A percentile compares a stretch with the other conserved stretches of the same genome.
These are phyloP conservation scores for Botrytis deweyae DNA, from an alignment of 2,329 filamentous ascomycete species.

Conservation along the genomic window DNA sequence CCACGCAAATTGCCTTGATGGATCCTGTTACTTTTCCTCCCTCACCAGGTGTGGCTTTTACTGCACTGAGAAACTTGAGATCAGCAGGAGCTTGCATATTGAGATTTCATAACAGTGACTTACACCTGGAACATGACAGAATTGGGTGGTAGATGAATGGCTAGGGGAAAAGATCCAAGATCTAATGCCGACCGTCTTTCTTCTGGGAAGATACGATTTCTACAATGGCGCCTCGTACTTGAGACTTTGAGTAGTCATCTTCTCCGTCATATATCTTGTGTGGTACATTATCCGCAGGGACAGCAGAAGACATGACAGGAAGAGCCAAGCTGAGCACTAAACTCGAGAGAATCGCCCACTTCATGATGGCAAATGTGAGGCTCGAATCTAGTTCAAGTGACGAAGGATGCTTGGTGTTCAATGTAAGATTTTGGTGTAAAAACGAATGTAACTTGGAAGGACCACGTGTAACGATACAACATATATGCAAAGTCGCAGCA, in stretches of 20 bases:
- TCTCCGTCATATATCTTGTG: not conserved
- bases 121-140: not conserved
- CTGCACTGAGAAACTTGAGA: not conserved
- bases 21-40: not conserved
- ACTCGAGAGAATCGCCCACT: not conserved
- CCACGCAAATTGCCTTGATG: conserved; percentile 7
- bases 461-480: not conserved
- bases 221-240: not conserved
- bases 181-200: not conserved
- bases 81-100: not conserved
- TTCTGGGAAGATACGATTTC: not conserved
- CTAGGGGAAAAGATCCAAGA: not conserved
- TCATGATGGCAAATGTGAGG: not conserved
- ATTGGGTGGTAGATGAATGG: not conserved
- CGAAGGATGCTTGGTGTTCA: not conserved
- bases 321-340: not conserved
- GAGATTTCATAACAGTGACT: not conserved
- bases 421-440: no score
- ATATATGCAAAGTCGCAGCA: not conserved
- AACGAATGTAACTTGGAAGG: not conserved
- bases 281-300: no score
- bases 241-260: not conserved
- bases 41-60: not conserved
- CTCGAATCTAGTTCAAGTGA: not conserved
- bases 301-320: not conserved